These are phyloP conservation scores for Wickerhamiella hasegawae DNA, from an alignment of 805 yeast species.

Conservation along the genomic window DNA sequence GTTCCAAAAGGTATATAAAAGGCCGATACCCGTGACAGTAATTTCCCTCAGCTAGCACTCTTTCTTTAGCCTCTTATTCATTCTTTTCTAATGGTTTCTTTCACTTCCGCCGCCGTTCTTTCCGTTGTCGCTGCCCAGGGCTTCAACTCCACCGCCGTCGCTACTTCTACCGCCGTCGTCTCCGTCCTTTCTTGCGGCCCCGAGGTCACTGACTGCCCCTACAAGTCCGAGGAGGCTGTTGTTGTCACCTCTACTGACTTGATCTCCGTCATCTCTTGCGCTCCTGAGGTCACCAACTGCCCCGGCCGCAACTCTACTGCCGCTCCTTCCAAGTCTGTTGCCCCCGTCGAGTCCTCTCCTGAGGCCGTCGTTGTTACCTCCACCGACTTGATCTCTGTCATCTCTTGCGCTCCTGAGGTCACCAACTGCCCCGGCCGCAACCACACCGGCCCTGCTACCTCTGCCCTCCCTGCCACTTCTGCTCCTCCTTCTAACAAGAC, in stretches of 20 bases:
- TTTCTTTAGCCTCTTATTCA: background rate
- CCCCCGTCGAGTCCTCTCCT: slow-evolving; percentile 8
- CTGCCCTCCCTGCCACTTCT: background rate
- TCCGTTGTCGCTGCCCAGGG: slow-evolving; percentile 2
- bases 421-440: slow-evolving; percentile 31
- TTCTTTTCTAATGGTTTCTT: background rate
- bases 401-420: slow-evolving; percentile 29
- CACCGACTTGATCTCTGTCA: slow-evolving; percentile 31
- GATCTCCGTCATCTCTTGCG: slow-evolving; percentile 34
- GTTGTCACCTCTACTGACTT: slow-evolving; percentile 23
- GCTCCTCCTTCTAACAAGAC: slow-evolving; percentile 6
- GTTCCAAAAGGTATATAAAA: too few relatives aligned
- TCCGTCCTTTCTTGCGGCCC: slow-evolving; percentile 33
- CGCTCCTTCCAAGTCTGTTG: slow-evolving; percentile 1
- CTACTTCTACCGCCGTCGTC: slow-evolving; percentile 25
- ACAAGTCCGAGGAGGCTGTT: background rate
- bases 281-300: slow-evolving; percentile 31
- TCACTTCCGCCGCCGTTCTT: background rate
- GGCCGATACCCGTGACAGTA: too few relatives aligned
- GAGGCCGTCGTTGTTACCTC: slow-evolving; percentile 13
- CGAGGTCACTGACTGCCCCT: slow-evolving; percentile 30
- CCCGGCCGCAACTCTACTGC: slow-evolving; percentile 20
- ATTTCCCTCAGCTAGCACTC: too few relatives aligned
- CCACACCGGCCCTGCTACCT: slow-evolving; percentile 13
- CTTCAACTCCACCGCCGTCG: slow-evolving; percentile 8